Evolutionary conservation across 2,329 filamentous ascomycete species (phyloP).

Genomic region (Hypomyces rosellus): DNA sequence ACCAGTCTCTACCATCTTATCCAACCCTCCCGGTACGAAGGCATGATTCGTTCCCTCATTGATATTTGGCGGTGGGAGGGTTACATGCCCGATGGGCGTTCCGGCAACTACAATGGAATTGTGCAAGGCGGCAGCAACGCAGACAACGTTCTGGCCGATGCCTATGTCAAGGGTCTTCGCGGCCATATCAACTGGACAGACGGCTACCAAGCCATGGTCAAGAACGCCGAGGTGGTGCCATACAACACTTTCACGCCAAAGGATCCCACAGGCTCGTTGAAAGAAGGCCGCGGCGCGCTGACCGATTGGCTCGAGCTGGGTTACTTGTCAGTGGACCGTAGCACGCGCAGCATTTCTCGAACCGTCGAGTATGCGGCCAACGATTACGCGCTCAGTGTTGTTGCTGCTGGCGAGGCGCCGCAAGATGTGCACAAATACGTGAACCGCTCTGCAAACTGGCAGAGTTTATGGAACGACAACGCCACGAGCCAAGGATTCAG

Average conservation of each 20-base stretch:
- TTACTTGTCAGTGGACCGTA: constrained; percentile 47
- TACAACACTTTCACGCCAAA: constrained; percentile 42
- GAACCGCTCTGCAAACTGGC: constrained; percentile 40
- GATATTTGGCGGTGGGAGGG: constrained; percentile 52
- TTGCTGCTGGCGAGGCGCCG: constrained; percentile 36
- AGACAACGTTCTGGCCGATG: constrained; percentile 57
- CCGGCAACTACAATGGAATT: constrained; percentile 51
- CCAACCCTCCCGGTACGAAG: constrained; percentile 1
- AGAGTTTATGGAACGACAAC: constrained; percentile 50
- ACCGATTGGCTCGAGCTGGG: constrained; percentile 52
- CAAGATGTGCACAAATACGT: constrained; percentile 45
- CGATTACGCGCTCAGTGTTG: constrained; percentile 45
- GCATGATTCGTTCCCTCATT: constrained; percentile 43
- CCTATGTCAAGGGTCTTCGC: constrained; percentile 43
- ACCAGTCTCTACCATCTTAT: constrained; percentile 9
- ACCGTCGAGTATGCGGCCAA: constrained; percentile 54
- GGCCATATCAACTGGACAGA: constrained; percentile 50
- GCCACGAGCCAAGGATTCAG: constrained; percentile 32
- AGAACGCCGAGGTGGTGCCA: constrained; percentile 48
- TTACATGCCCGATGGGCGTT: constrained; percentile 48
- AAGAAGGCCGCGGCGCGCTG: constrained; percentile 52
- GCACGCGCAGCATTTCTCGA: constrained; percentile 43
- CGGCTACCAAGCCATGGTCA: constrained; percentile 46
- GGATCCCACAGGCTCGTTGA: constrained; percentile 42
- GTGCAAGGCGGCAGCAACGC: constrained; percentile 54